A percentile compares a stretch with the other conserved stretches of the same genome.
Evolutionary conservation across 345 rosid species (phyloP).

Genomic region (sweet orange (Citrus sinensis)): DNA sequence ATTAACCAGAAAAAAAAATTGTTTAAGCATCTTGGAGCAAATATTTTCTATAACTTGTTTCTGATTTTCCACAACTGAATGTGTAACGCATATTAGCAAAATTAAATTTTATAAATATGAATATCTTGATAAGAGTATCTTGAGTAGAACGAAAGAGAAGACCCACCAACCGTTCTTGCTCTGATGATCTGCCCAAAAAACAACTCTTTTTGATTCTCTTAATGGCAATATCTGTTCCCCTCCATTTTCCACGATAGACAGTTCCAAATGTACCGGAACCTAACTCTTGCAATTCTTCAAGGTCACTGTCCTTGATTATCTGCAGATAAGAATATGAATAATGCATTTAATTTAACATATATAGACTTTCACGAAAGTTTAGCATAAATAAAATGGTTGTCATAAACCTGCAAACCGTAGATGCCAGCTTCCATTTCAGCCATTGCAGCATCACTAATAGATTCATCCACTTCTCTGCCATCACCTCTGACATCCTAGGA

Average conservation of each 20-base stretch:
- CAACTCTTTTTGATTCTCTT: conserved; percentile 86
- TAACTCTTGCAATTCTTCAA: conserved; percentile 79
- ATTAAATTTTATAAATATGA: too few species aligned
- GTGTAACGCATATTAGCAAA: not conserved
- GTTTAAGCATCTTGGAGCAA: not conserved
- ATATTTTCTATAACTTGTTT: not conserved
- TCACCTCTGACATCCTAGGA: conserved; percentile 42
- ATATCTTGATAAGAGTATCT: not conserved
- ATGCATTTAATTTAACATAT: not conserved
- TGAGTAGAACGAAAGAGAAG: not conserved
- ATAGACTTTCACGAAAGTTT: not conserved
- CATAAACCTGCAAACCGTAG: conserved; percentile 69
- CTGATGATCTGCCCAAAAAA: conserved; percentile 72
- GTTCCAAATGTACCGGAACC: conserved; percentile 97
- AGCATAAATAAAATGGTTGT: conserved; percentile 4
- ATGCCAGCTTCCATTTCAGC: conserved; percentile 74
- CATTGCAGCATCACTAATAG: conserved; percentile 54
- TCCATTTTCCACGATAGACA: conserved; percentile 89
- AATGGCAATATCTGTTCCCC: conserved; percentile 95
- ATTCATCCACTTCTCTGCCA: conserved; percentile 34
- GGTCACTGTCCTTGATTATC: conserved; percentile 73
- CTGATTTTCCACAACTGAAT: not conserved
- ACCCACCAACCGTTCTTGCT: conserved; percentile 79
- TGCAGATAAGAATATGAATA: conserved; percentile 17
- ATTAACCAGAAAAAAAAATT: not conserved